Evolutionary conservation across 805 yeast species (phyloP), one percentile per base, ranked within the genome.

Genomic region (Spathaspora sp.): DNA sequence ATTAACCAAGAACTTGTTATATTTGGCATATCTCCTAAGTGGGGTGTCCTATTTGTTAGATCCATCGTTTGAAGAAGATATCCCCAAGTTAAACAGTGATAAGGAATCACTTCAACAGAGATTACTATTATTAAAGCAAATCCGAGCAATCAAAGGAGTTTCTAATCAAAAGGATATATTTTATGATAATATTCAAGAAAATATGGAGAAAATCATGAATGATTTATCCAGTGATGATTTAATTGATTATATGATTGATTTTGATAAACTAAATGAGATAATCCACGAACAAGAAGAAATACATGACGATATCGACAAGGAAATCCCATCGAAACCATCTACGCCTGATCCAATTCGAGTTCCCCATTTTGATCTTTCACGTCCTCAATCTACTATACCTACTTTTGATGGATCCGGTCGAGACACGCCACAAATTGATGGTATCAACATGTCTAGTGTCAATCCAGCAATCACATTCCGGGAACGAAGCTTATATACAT

Each of bases 1-100:
- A 1, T 62, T 89, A 16, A 72, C 81, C 23, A 79, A 77, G 55
- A 77, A 80, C 57, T 69, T 87, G 26, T 68, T 82, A 9, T 82
- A 81, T 48, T 62, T 88, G 46, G 76, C 87, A 0, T 82, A 83
- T 52, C 70, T 83, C 0, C 57, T 86, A 3, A 81, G 92, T 42
- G 97, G 97, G 23, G 70, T 82, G 8, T 79, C 96, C 32, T 75
- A 79, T 44, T 69, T 91, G 38, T 81, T 88, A 59, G 97, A 90
- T 62, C 89, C 96, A 0, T 82, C 84, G 12, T 86, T 75, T 57
- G 75, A 77, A 44, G 81, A 76, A 43, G 75, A 75, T 44, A 70
- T 73, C 20, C 77, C 79, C 0, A 68, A 69, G 44, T 58, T 72
- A 43, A 64, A 60, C 44, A 69, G 66, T 51, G 60, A 59, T 29